Evolutionary conservation across 2,329 filamentous ascomycete genomes (phyloP), one percentile per base, ranked within the genome.

Genomic region (Talaromyces marneffei): DNA sequence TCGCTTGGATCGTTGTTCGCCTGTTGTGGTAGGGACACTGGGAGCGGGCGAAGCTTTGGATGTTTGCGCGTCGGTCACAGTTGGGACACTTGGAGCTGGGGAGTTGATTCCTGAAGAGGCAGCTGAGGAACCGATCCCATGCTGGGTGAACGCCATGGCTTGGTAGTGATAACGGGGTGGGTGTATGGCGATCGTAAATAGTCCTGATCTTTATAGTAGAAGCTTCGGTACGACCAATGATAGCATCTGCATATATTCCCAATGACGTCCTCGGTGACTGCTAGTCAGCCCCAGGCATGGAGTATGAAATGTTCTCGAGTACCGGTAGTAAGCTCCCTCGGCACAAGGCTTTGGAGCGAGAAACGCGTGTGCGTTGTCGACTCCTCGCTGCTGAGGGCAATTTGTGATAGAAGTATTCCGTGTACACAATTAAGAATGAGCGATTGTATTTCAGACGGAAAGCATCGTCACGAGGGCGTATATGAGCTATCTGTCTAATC

Each of bases 91-190:
- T 25, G 70, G 66, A n/a, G 67, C 65, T 8, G 73, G 72, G 9
- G 74, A 75, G 59, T 75, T 75, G 62, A 75, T 69, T 42, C 71
- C 71, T 46, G 73, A 75, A 4, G 73, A 70, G 12, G 73, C 72
- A 3, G 69, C 71, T 27, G 73, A 73, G 20, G 73, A 73, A 23
- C 68, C 72, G 16, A 67, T 65, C 42, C 18, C 56, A 44, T 70
- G 67, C 63, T 73, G 72, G 16, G 63, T 64, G 20, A 73, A 74
- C 39, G 72, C 68, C 72, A 75, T 76, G 31, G 48, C 54, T 39
- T 27, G 52, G 31, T 16, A 31, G 53, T 27, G 29, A 18, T 9
- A 9, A 31, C 9, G 48, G 18, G 8, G 25, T n/a, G 10, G 42
- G 4, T n/a, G 25, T 10, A 27, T 31, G 46, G n/a, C n/a, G n/a